Base-by-base conservation (phyloP, 176 grass and related monocot species). In the Triticum turgidum region DNA sequence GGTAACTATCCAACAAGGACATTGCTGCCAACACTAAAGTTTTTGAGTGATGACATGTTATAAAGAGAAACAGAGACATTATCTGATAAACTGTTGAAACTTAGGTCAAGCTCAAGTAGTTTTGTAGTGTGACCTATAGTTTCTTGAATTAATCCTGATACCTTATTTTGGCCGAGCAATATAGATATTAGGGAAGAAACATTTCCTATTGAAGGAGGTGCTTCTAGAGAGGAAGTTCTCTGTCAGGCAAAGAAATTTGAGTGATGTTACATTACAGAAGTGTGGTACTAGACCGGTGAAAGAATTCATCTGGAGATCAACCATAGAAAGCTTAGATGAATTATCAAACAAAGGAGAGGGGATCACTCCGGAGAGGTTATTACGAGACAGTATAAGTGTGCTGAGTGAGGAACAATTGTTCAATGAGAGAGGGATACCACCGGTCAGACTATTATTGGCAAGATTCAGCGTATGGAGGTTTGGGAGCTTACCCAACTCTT, bases 191-290 rank as follows among this genome's bases (percentile, higher is more conserved):
- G 79, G 0, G 86, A 87, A 56, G 86, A 87, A 82, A 56, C 22
- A 39, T 87, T 87, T 29, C 59, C 69, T 39, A 87, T n/a, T 11
- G 86, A 82, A 32, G 69, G 37, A 58, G 88, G 88, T 69, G 35
- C 3, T 81, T 15, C 83, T 69, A 12, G 4, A 30, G 30, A 89
- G 70, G 0, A 0, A 0, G 22, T 89, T 89, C 42, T 9, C 61
- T 61, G 37, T 69, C 11, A 89, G 37, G 1, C 4, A 4, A 69
- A 86, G 70, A 61, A 69, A 82, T 5, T 39, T 61, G 34, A 89
- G 61, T 9, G 61, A 6, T n/a, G 5, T 10, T 24, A n/a, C 61
- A 2, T 75, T 41, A 20, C 20, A 44, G 9, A 85, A 42, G 17
- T 4, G 20, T 37, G 88, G 88, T 32, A 89, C 76, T 9, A 0